Conservation (phyloP, 495 filamentous ascomycete species). For the Parathielavia hyrcaniae region DNA sequence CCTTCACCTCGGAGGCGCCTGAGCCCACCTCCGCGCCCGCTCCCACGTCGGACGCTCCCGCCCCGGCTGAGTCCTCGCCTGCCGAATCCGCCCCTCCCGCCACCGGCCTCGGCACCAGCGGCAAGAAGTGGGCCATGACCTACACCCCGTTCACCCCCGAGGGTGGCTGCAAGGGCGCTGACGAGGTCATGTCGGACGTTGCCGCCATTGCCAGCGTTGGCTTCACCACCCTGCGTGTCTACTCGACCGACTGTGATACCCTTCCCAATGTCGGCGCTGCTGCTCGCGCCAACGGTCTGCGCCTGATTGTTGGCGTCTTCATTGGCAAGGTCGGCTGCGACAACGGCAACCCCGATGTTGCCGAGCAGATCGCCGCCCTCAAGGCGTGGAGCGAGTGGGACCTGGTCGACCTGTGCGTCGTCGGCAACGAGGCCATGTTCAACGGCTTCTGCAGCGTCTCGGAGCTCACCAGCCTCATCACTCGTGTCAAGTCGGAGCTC, state of each 20-base stretch:
- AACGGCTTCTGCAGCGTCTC: constrained; percentile 54
- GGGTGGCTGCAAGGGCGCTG: constrained; percentile 61
- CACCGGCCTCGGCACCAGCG: constrained; percentile 38
- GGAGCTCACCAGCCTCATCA: constrained; percentile 65
- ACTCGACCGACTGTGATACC: constrained; percentile 83
- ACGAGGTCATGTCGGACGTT: constrained; percentile 59
- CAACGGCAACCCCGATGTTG: constrained; percentile 44
- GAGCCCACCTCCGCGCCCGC: constrained; percentile 19
- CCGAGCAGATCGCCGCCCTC: constrained; percentile 66
- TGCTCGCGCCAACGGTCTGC: constrained; percentile 55
- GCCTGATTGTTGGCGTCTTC: constrained; percentile 81
- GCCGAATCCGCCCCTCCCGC: constrained; percentile 17
- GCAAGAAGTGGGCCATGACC: constrained; percentile 76
- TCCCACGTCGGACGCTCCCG: constrained; percentile 20
- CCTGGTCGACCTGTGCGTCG: constrained; percentile 68
- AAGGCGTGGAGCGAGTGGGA: constrained; percentile 67
- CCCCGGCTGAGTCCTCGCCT: constrained; percentile 12
- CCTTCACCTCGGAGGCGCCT: constrained; percentile 43
- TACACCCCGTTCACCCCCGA: constrained; percentile 73
- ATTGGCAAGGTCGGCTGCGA: constrained; percentile 57
- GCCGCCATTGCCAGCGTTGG: constrained; percentile 61
- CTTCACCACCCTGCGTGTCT: constrained; percentile 78
- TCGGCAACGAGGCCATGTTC: constrained; percentile 87
- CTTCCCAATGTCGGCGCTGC: constrained; percentile 68
- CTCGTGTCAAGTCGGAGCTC: constrained; percentile 45